Percentiles rank a stretch among this genome's conserved stretches.
Conservation (phyloP, 2,329 filamentous ascomycete species). For the Hymenoscyphus occultus region DNA sequence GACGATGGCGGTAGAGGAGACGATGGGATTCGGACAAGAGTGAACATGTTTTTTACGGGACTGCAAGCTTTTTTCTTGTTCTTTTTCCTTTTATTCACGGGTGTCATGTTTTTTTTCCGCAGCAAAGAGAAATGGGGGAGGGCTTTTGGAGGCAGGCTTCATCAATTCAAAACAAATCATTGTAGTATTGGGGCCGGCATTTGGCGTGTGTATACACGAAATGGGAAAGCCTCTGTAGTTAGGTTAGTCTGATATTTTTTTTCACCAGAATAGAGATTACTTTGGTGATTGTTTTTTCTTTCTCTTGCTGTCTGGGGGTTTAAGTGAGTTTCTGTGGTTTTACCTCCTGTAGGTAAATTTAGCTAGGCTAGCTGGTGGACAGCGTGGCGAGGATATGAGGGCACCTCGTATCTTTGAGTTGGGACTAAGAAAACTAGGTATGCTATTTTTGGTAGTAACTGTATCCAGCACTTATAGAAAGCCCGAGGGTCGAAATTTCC, state of each 20-base stretch:
- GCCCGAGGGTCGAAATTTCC: no score
- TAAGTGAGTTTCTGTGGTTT: no score
- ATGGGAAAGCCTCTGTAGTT: conserved; percentile 14
- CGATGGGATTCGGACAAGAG: conserved; percentile 97
- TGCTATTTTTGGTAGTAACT: no score
- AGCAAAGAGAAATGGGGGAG: conserved; percentile 23
- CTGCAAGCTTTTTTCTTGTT: conserved; percentile 12
- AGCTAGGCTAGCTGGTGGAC: no score
- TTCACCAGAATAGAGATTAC: conserved; percentile 2
- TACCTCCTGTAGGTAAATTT: no score
- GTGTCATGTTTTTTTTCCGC: conserved; percentile 25
- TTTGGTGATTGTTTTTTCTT: not conserved
- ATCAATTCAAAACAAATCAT: conserved; percentile 4
- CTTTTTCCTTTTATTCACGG: conserved; percentile 20
- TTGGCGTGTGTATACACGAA: not conserved
- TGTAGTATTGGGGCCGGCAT: conserved; percentile 12
- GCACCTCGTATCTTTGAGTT: no score
- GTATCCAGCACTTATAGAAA: no score
- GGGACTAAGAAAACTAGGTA: no score
- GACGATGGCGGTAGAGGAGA: conserved; percentile 96
- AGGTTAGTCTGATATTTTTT: conserved; percentile 1
- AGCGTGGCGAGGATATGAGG: no score
- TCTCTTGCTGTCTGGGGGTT: no score
- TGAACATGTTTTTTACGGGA: conserved; percentile 41
- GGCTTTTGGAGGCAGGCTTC: conserved; percentile 15